Conservation (phyloP, 2,329 filamentous ascomycete genomes). For the Clarireedia hainanense region DNA sequence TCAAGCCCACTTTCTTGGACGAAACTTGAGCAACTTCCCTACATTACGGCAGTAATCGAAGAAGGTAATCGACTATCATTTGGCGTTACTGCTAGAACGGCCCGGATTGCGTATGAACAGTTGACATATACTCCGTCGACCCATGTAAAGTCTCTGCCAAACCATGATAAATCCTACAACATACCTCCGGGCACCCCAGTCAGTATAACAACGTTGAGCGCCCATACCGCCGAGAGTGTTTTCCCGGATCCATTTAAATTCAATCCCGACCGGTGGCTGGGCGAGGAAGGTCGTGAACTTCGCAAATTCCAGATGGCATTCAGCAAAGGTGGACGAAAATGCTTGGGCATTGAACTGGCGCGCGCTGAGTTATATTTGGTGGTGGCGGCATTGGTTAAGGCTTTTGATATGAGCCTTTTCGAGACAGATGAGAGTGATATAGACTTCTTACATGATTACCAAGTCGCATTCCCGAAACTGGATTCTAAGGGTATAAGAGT, state of each 20-base stretch:
- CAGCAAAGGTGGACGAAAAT: constrained; percentile 33
- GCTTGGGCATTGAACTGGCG: constrained; percentile 30
- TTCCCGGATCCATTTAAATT: constrained; percentile 21
- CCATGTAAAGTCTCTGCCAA: too few relatives aligned
- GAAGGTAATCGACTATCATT: constrained; percentile 27
- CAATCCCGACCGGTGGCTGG: constrained; percentile 34
- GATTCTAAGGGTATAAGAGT: not conserved
- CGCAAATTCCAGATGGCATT: constrained; percentile 33
- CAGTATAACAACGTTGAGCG: constrained; percentile 12
- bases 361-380: constrained; percentile 13
- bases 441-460: constrained; percentile 4
- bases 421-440: constrained; percentile 2
- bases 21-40: constrained; percentile 22
- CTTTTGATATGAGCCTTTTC: not conserved
- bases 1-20: not conserved
- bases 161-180: constrained; percentile 7
- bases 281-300: constrained; percentile 17
- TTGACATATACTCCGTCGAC: too few relatives aligned
- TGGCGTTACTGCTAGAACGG: constrained; percentile 26
- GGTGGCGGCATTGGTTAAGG: not conserved
- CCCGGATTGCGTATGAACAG: constrained; percentile 18
- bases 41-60: constrained; percentile 25
- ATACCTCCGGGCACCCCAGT: constrained; percentile 17
- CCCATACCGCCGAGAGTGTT: constrained; percentile 27
- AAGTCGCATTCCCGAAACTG: not conserved